These are phyloP conservation scores for Taphrina deformans DNA, from an alignment of 1,139 yeast species.

Conservation along the genomic window DNA sequence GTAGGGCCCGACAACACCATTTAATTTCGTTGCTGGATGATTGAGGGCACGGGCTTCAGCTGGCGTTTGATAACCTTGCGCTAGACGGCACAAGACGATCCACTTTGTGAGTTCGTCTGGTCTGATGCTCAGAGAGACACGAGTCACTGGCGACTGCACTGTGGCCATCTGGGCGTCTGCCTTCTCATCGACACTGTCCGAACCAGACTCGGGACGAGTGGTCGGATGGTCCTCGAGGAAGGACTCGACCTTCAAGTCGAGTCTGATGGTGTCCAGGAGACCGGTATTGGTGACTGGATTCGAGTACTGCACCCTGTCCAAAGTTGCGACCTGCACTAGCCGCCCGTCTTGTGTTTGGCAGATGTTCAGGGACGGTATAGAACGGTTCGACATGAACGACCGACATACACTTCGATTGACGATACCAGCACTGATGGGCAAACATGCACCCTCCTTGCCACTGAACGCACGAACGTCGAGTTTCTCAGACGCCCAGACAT, in stretches of 20 bases:
- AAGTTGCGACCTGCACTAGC: not conserved
- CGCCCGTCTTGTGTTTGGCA: not conserved
- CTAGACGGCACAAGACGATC: constrained; percentile 17
- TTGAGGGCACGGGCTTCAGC: not conserved
- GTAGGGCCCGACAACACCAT: constrained; percentile 1
- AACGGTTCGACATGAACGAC: constrained; percentile 6
- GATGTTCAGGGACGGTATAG: not conserved
- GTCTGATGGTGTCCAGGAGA: constrained; percentile 7
- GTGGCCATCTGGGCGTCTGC: not conserved
- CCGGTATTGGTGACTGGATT: constrained; percentile 17
- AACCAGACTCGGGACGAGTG: not conserved
- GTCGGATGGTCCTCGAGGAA: not conserved
- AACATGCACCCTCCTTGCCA: not conserved
- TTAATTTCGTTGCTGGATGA: not conserved
- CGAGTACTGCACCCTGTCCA: constrained; percentile 4
- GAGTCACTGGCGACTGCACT: not conserved
- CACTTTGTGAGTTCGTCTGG: constrained; percentile 5
- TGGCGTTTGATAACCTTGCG: constrained; percentile 12
- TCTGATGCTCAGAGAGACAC: not conserved
- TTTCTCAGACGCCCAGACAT: not conserved
- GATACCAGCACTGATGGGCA: constrained; percentile 13
- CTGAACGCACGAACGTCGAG: not conserved
- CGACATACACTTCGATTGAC: constrained; percentile 8
- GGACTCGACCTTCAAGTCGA: not conserved
- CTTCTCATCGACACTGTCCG: not conserved